A percentile compares a stretch with the other conserved stretches of the same genome.
Evolutionary conservation across 2,329 filamentous ascomycete species (phyloP).

Genomic region (Apiospora phragmitis): DNA sequence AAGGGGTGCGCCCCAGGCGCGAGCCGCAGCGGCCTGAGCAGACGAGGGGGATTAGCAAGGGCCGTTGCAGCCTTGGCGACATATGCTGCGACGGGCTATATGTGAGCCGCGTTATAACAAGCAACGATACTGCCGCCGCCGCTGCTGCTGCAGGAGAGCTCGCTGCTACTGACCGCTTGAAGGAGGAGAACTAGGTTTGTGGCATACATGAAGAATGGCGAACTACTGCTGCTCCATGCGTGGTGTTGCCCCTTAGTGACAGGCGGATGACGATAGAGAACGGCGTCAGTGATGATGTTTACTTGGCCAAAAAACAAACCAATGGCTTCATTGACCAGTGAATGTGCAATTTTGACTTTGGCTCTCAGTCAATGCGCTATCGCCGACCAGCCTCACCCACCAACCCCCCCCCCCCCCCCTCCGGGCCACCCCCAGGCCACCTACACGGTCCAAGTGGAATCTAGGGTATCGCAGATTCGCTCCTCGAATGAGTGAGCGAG

Average conservation of each 20-base stretch:
- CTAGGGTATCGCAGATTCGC: not conserved
- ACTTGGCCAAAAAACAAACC: not conserved
- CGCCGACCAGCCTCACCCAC: not conserved
- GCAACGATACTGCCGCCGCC: not conserved
- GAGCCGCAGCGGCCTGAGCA: not conserved
- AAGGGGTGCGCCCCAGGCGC: not conserved
- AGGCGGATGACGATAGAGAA: not conserved
- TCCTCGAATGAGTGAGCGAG: not conserved
- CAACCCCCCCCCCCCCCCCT: too few relatives aligned
- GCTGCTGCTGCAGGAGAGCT: not conserved
- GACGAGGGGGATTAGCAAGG: not conserved
- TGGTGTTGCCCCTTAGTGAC: not conserved
- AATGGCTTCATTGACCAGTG: not conserved
- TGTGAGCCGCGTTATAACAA: slow-evolving; percentile 4
- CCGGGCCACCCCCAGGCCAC: too few relatives aligned
- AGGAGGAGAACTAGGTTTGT: not conserved
- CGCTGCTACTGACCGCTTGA: not conserved
- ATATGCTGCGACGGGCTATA: not conserved
- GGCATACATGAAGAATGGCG: slow-evolving; percentile 2
- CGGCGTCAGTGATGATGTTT: not conserved
- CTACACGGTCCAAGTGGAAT: not conserved
- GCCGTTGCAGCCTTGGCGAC: slow-evolving; percentile 4
- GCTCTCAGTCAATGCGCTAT: not conserved
- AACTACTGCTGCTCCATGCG: not conserved
- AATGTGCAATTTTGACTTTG: not conserved